Evolutionary conservation across 139 green algal genomes (phyloP).

Genomic region (Chlamydomonas incerta): DNA sequence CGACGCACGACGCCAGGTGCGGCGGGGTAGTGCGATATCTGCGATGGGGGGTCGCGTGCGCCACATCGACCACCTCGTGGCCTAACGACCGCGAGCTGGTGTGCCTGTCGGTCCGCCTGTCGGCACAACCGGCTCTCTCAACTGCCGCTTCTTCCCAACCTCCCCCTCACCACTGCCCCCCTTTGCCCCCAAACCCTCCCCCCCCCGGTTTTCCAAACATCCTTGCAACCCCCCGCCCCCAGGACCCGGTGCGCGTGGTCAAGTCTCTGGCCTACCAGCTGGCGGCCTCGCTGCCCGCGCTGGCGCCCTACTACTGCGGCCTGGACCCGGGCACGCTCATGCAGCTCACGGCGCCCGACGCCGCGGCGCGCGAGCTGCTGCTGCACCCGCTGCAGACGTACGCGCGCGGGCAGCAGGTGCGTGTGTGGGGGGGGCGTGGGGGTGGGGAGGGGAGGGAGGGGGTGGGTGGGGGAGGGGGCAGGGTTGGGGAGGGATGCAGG

Average conservation of each 20-base stretch:
- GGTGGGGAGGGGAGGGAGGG: not conserved
- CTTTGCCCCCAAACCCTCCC: too few relatives aligned
- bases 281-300: slow-evolving; percentile 15
- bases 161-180: too few relatives aligned
- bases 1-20: slow-evolving; percentile 36
- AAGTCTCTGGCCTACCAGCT: slow-evolving; percentile 54
- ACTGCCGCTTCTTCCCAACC: too few relatives aligned
- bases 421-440: not conserved
- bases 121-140: too few relatives aligned
- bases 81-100: too few relatives aligned
- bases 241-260: slow-evolving; percentile 48
- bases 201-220: too few relatives aligned
- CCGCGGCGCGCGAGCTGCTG: slow-evolving; percentile 24
- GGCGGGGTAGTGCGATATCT: too few relatives aligned
- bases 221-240: not conserved
- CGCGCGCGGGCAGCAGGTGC: slow-evolving; percentile 14
- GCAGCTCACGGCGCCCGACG: slow-evolving; percentile 28
- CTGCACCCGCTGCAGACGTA: slow-evolving; percentile 14
- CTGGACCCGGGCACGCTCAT: slow-evolving; percentile 38
- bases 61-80: too few relatives aligned
- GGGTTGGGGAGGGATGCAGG: not conserved
- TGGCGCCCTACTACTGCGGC: slow-evolving; percentile 26
- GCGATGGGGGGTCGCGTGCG: too few relatives aligned
- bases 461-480: not conserved
- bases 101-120: too few relatives aligned